Evolutionary conservation across 306 rosid genomes (phyloP), one percentile per base, ranked within the genome.

Genomic region (Mucuna pruriens): DNA sequence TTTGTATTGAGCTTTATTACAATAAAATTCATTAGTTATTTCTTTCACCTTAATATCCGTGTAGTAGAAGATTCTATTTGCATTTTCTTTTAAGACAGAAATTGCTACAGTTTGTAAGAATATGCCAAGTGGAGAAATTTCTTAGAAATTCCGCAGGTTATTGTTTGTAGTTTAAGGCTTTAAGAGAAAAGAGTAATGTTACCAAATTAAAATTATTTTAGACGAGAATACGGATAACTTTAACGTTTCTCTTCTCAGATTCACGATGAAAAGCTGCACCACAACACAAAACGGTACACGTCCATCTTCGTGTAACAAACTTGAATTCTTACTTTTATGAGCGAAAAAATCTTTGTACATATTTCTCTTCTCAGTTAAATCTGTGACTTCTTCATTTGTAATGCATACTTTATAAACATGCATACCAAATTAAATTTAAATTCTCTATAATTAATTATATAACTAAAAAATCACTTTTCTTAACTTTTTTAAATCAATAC

Each of bases 81-180:
- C 25, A 38, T 52, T 49, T 78, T 38, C 46, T 69, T 68, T 40
- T 23, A 69, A 19, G 61, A 19, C 40, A 38, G 3, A 78, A 23
- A 58, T 42, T 68, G 34, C 23, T 54, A 54, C 23, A 8, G 22
- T 25, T 25, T 17, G 33, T 6, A 38, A 39, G 67, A 36, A 64
- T 29, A n/a, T 6, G 17, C 45, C 42, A 54, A 29, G 31, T 9
- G 10, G 55, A 36, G 67, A 52, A 78, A 67, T 78, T 78, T 66
- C 75, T 23, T 16, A 34, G 74, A 78, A 65, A 42, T 67, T 78
- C n/a, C 82, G 36, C 49, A 39, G 6, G 57, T 78, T 51, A 25
- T 9, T 7, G 39, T 48, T 67, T 78, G 76, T 16, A 11, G 19
- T 39, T 65, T 65, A 52, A 52, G 60, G 26, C 60, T 33, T 13